phyloP scores from a whole-genome alignment of 305 asterid species.

The Rubia occidens region DNA sequence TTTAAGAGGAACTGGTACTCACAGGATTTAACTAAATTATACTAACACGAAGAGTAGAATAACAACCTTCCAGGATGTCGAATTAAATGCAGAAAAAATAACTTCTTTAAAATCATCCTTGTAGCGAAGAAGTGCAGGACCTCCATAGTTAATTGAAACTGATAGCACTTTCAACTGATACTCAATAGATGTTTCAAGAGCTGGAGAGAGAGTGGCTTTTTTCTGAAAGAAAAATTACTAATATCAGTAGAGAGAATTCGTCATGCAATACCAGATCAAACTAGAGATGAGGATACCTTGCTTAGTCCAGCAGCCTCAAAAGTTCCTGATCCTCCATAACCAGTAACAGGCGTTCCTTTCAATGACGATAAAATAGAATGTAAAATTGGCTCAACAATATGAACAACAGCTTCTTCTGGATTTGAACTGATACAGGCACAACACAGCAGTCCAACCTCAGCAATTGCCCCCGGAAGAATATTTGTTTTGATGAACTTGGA shows the following conservation, averaged over 20 bases:
- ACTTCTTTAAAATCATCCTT: slow-evolving; percentile 79
- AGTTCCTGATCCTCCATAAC: slow-evolving; percentile 59
- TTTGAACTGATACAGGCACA: slow-evolving; percentile 94
- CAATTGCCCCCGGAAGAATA: slow-evolving; percentile 99
- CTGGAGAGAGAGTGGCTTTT: slow-evolving; percentile 76
- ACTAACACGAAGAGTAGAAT: slow-evolving; percentile 6
- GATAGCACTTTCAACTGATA: slow-evolving; percentile 93
- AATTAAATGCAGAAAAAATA: slow-evolving; percentile 73
- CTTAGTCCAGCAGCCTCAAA: slow-evolving; percentile 36
- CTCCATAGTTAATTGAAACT: slow-evolving; percentile 90
- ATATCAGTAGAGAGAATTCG: slow-evolving; percentile 9
- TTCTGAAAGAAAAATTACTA: slow-evolving; percentile 40
- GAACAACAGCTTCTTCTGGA: slow-evolving; percentile 76
- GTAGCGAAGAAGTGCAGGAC: slow-evolving; percentile 66
- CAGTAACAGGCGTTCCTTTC: slow-evolving; percentile 67
- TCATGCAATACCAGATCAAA: slow-evolving; percentile 16
- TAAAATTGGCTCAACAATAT: slow-evolving; percentile 73
- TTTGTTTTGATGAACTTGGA: slow-evolving; percentile 80
- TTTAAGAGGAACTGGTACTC: slow-evolving; percentile 2
- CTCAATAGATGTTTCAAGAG: slow-evolving; percentile 76
- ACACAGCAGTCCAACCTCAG: slow-evolving; percentile 95
- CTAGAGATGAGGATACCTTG: slow-evolving; percentile 53
- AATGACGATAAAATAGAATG: slow-evolving; percentile 63
- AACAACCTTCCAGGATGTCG: slow-evolving; percentile 95
- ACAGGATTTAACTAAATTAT: background rate